Conservation (phyloP, 495 filamentous ascomycete genomes). For the Penicillium canescens region DNA sequence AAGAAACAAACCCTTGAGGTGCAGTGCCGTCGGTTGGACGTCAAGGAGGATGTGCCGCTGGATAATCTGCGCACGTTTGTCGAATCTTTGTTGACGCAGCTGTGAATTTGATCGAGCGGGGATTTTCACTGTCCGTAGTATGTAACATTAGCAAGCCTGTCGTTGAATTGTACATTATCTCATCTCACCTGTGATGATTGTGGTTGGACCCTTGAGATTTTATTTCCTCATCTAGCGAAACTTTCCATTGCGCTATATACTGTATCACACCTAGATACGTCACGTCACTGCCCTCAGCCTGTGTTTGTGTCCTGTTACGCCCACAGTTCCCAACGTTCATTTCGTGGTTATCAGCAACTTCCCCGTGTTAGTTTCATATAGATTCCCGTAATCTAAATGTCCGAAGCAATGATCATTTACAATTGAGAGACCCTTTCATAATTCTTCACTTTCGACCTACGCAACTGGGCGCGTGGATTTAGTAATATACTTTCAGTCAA, state of each 20-base stretch:
- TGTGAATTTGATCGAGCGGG: slow-evolving; percentile 23
- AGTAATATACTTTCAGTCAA: too few species aligned
- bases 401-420: too few species aligned
- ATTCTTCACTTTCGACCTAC: too few species aligned
- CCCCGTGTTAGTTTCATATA: too few species aligned
- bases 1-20: slow-evolving; percentile 66
- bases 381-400: too few species aligned
- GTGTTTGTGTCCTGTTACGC: too few species aligned
- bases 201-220: background rate
- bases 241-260: background rate
- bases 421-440: too few species aligned
- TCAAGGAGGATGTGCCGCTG: slow-evolving; percentile 48
- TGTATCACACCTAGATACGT: too few species aligned
- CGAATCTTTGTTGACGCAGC: slow-evolving; percentile 38
- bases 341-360: too few species aligned
- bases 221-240: background rate
- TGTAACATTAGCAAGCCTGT: slow-evolving; percentile 5
- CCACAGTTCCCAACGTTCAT: too few species aligned
- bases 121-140: background rate
- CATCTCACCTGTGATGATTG: background rate
- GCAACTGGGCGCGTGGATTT: too few species aligned
- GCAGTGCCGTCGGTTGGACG: slow-evolving; percentile 66
- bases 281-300: too few species aligned
- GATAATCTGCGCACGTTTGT: slow-evolving; percentile 39
- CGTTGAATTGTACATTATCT: slow-evolving; percentile 8